Conservation (phyloP, 2,329 filamentous ascomycete species). For the Fusarium nanum region DNA sequence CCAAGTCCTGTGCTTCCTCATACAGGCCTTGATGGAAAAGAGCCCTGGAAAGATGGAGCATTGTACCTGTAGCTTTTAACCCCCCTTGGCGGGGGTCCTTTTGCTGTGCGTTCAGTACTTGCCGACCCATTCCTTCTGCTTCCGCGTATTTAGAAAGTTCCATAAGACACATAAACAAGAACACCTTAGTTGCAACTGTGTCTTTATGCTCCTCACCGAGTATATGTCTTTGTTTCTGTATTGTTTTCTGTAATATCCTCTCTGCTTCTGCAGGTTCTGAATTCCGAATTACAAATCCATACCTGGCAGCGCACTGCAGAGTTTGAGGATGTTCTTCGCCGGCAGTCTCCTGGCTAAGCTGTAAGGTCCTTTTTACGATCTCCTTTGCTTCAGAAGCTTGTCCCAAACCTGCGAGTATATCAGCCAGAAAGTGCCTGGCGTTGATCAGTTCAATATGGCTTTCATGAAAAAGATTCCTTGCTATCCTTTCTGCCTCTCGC, state of each 20-base stretch:
- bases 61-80: too few relatives aligned
- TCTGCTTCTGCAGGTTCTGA: neutral
- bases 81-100: too few relatives aligned
- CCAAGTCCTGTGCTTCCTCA: too few relatives aligned
- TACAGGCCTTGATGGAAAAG: too few relatives aligned
- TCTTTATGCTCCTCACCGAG: neutral
- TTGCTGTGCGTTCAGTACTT: fast-evolving
- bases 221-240: fast-evolving
- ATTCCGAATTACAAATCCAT: fast-evolving
- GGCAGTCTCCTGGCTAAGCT: fast-evolving
- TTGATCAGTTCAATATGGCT: fast-evolving
- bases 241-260: fast-evolving
- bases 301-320: fast-evolving
- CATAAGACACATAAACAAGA: fast-evolving
- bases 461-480: fast-evolving
- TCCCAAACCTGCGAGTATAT: too few relatives aligned
- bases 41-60: too few relatives aligned
- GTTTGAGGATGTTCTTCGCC: neutral
- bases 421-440: fast-evolving
- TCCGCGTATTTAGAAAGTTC: fast-evolving
- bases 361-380: fast-evolving
- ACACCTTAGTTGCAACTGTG: fast-evolving
- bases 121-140: neutral
- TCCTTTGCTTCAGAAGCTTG: too few relatives aligned
- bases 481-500: too few relatives aligned